A percentile compares a stretch with the other conserved stretches of the same genome.
phyloP scores from a whole-genome alignment of 148 eudicot genomes.

The Camellia japonica region DNA sequence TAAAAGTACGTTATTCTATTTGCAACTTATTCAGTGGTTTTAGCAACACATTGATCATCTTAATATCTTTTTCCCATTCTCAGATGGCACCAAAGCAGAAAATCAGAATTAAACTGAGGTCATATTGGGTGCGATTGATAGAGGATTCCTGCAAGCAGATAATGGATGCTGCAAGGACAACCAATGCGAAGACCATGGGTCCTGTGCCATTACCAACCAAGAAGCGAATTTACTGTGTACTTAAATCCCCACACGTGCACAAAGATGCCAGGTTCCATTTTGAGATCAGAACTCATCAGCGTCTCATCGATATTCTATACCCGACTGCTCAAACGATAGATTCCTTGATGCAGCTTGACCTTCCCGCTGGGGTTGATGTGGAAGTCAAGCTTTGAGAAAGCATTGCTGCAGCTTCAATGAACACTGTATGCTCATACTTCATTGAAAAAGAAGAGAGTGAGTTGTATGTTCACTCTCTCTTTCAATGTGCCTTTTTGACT shows the following conservation, averaged over 20 bases:
- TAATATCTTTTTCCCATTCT: neutral
- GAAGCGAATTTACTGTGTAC: slow-evolving; percentile 77
- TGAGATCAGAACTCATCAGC: slow-evolving; percentile 93
- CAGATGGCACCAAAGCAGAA: slow-evolving; percentile 74
- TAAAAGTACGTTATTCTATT: neutral
- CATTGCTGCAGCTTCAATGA: slow-evolving; percentile 8
- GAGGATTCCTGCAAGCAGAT: slow-evolving; percentile 95
- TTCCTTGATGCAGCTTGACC: slow-evolving; percentile 93
- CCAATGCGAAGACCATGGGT: slow-evolving; percentile 89
- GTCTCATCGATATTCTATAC: slow-evolving; percentile 82
- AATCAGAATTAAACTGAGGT: slow-evolving; percentile 84
- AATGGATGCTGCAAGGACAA: slow-evolving; percentile 79
- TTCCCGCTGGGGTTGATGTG: slow-evolving; percentile 97
- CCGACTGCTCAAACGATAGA: slow-evolving; percentile 98
- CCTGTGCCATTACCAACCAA: slow-evolving; percentile 93
- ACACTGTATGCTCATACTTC: neutral
- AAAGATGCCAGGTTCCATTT: slow-evolving; percentile 97
- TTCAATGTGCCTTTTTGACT: neutral
- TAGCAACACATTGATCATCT: neutral
- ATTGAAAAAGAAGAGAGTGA: neutral
- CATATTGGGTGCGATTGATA: slow-evolving; percentile 89
- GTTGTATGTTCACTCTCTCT: neutral
- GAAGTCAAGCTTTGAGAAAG: slow-evolving; percentile 81
- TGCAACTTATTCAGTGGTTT: neutral
- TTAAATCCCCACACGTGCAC: slow-evolving; percentile 95